Base-by-base conservation (phyloP, 225 moss, liverwort and hornwort genomes). In the Pseudoscleropodium purum region DNA sequence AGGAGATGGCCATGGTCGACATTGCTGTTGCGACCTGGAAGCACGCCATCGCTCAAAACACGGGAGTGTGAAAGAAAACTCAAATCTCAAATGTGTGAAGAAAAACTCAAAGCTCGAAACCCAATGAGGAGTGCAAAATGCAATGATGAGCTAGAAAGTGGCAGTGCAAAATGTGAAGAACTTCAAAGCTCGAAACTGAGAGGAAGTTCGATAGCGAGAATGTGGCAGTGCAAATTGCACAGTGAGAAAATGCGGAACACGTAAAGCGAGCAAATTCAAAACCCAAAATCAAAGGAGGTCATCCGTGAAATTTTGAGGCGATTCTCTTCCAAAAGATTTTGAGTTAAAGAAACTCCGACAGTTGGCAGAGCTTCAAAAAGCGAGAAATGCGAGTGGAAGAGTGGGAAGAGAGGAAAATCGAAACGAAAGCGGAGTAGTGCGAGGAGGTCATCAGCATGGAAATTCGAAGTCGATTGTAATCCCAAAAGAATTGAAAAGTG, bases 11-110 rank as follows among this genome's bases (percentile, higher is more conserved):
- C 84, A 76, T 54, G 49, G 84, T 81, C 51, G 89, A 76, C 89
- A 76, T 83, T 9, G 88, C 9, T 2, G 82, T 36, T 60, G 60
- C 60, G 60, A 37, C 76, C 34, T 74, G 88, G 66, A 75, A 41
- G 69, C 90, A 88, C 59, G 91, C 90, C 92, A 91, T 94, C 73
- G 83, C 91, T 82, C 64, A 4, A 63, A 39, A 51, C 18, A 36
- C 23, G 61, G 24, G 11, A 47, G 33, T 29, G 33, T 74, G 45
- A 41, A 41, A 56, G 37, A 37, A 56, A 47, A 25, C 11, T 11
- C 25, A 26, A 79, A 57, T 34, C 60, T 19, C 29, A 11, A 57
- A 10, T 47, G 75, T 0, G 10, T 56, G 37, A 37, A 36, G 25
- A 24, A 60, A 60, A 56, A 25, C 21, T 16, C 56, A 37, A 79